Evolutionary conservation across 2,329 filamentous ascomycete species (phyloP), one percentile per base, ranked within the genome.

Genomic region (Calonectria pseudoreteaudii): DNA sequence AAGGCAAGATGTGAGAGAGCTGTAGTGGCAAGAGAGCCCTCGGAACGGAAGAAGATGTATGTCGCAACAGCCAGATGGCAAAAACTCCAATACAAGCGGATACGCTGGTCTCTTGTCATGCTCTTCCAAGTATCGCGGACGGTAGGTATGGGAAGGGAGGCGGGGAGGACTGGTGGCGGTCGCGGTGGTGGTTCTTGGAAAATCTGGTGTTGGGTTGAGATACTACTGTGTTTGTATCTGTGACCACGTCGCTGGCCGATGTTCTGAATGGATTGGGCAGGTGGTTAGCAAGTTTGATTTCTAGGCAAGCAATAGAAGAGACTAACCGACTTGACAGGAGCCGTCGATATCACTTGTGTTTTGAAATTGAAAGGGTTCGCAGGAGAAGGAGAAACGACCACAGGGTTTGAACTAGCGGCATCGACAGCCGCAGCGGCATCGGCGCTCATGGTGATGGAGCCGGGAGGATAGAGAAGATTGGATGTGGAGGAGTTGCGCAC

Each of bases 141-240:
- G 0, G 96, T 99, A 0, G 97, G 97, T 47, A 98, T 94, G 0
- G 97, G 97, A 0, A 99, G 90, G 38, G 96, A 98, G 70, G 96
- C 95, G 1, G 97, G 97, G 0, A 99, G 91, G 47, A 96, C 94
- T 30, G 98, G 91, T 5, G 97, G 96, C 0, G 96, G 94, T 68
- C 96, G 91, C 6, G 92, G 94, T 0, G 95, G 93, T 9, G 97
- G 97, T 83, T 98, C 95, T 79, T 97, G 94, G 85, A 98, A 98
- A 84, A 98, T 97, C 84, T 98, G 96, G 83, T 98, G 96, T 80
- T 93, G 91, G 10, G 91, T 87, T 26, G 95, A 98, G 71, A 99
- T 94, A 83, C 95, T 98, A 83, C 94, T 97, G 87, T 98, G 96
- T 83, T 98, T 98, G 89, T 99, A 99, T 84, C 97, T 95, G 87